Evolutionary conservation across 83 land plant species (phyloP).

Genomic region (Larix sibirica): DNA sequence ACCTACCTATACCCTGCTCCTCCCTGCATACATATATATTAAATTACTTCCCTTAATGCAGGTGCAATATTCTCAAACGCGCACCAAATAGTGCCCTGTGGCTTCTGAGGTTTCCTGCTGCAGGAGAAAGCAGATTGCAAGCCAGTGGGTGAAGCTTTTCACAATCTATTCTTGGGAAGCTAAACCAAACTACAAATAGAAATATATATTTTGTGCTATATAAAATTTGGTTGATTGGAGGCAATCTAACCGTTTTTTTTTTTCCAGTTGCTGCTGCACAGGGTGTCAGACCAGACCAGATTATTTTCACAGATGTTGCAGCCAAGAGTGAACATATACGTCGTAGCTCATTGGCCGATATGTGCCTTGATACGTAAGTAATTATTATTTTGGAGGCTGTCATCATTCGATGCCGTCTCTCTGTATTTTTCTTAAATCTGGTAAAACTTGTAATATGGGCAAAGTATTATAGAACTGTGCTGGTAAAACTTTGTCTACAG

Average conservation of each 20-base stretch:
- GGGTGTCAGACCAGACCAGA: slow-evolving; percentile 88
- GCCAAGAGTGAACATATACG: slow-evolving; percentile 92
- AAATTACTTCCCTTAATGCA: slow-evolving; percentile 16
- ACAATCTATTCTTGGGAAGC: not conserved
- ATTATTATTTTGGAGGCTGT: not conserved
- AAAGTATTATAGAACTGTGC: not conserved
- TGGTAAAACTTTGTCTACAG: slow-evolving; percentile 29
- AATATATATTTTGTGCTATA: not conserved
- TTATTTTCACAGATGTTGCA: slow-evolving; percentile 99
- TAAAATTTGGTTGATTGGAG: not conserved
- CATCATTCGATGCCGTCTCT: not conserved
- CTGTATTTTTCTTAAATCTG: not conserved
- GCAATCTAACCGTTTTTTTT: not conserved
- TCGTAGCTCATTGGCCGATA: slow-evolving; percentile 93
- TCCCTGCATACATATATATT: not conserved
- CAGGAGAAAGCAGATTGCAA: slow-evolving; percentile 92
- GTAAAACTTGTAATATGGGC: not conserved
- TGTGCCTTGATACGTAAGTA: slow-evolving; percentile 96
- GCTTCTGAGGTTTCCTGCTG: slow-evolving; percentile 97
- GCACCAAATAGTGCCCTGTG: slow-evolving; percentile 97
- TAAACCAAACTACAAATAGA: not conserved
- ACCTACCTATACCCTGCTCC: not conserved
- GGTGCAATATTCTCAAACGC: slow-evolving; percentile 96
- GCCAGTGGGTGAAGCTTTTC: slow-evolving; percentile 63
- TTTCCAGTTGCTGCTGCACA: slow-evolving; percentile 85